phyloP scores from a whole-genome alignment of 208 protist genomes.

The Herpetomonas muscarum region DNA sequence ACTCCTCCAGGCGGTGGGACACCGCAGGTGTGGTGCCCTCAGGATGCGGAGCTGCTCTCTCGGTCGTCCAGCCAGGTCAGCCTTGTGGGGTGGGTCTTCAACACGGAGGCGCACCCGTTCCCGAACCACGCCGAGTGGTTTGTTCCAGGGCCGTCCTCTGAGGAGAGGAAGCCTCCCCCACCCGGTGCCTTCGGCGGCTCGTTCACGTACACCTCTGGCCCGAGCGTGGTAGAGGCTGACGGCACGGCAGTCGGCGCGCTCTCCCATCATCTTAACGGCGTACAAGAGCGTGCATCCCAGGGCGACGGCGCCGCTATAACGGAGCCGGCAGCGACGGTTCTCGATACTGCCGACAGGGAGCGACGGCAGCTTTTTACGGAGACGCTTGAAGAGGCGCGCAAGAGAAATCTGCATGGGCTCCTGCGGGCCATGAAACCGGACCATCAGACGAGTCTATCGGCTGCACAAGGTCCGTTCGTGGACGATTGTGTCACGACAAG shows the following conservation, averaged over 20 bases:
- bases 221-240: too few species aligned
- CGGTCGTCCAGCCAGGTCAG: background rate
- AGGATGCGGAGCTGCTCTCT: background rate
- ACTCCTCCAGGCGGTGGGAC: slow-evolving; percentile 7
- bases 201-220: background rate
- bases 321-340: too few species aligned
- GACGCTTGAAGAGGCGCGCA: too few species aligned
- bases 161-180: background rate
- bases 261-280: too few species aligned
- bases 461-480: background rate
- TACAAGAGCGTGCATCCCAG: too few species aligned
- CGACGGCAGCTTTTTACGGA: too few species aligned
- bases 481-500: background rate
- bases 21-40: background rate
- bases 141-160: background rate
- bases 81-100: slow-evolving; percentile 40
- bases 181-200: background rate
- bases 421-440: background rate
- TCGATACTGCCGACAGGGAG: too few species aligned
- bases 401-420: background rate
- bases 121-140: slow-evolving; percentile 42
- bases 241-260: too few species aligned
- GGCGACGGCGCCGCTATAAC: too few species aligned
- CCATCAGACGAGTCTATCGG: background rate
- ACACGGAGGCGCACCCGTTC: slow-evolving; percentile 48